Evolutionary conservation across 2,329 filamentous ascomycete genomes (phyloP).

Genomic region (Colletotrichum agaves): DNA sequence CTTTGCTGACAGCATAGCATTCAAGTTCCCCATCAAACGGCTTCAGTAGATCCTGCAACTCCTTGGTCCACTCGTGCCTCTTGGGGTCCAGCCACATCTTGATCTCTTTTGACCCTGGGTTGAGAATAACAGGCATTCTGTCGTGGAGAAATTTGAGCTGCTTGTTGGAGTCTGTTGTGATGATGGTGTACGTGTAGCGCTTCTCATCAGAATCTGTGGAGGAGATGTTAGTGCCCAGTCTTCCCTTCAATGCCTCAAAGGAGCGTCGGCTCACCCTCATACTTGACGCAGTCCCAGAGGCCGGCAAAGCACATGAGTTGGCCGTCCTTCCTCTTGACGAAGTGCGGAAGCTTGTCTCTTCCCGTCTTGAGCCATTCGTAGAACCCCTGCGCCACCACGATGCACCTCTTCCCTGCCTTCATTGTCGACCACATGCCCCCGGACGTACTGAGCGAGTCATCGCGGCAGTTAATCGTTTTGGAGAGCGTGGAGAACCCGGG

Average conservation of each 20-base stretch:
- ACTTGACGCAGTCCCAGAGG: constrained; percentile 88
- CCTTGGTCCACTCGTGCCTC: constrained; percentile 77
- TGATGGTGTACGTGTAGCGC: constrained; percentile 90
- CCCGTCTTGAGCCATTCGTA: constrained; percentile 93
- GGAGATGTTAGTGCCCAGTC: background rate
- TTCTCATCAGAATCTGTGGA: constrained; percentile 68
- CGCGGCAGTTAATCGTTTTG: constrained; percentile 94
- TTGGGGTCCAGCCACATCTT: constrained; percentile 82
- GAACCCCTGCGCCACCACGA: constrained; percentile 91
- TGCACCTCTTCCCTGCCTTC: constrained; percentile 88
- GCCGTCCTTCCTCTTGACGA: constrained; percentile 82
- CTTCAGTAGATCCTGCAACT: constrained; percentile 81
- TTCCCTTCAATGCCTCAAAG: background rate
- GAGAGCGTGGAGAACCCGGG: constrained; percentile 82
- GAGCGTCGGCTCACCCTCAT: constrained; percentile 67
- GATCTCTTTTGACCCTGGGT: constrained; percentile 77
- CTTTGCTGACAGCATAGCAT: constrained; percentile 85
- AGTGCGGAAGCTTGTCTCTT: constrained; percentile 88
- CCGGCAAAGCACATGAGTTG: constrained; percentile 90
- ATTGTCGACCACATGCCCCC: constrained; percentile 92
- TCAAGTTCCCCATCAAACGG: constrained; percentile 84
- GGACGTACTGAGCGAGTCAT: constrained; percentile 81
- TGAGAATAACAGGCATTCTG: constrained; percentile 93
- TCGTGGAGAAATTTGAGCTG: constrained; percentile 90
- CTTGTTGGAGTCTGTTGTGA: constrained; percentile 88